Conservation (phyloP, 2,329 filamentous ascomycete genomes). For the Clarireedia hainanense region DNA sequence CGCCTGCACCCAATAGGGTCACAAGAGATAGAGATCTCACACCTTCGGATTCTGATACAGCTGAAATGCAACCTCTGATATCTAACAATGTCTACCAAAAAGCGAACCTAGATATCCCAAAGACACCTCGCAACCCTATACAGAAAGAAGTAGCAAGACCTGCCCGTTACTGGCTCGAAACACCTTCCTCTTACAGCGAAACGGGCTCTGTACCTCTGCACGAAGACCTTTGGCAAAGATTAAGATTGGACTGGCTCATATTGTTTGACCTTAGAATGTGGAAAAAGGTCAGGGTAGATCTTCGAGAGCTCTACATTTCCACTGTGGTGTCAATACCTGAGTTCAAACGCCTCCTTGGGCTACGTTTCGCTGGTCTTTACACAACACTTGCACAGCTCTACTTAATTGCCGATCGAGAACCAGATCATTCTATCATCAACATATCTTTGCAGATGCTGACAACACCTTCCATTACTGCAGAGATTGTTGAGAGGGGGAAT, state of each 20-base stretch:
- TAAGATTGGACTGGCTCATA: conserved; percentile 89
- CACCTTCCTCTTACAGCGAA: conserved; percentile 60
- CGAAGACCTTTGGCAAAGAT: conserved; percentile 82
- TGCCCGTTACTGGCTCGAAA: conserved; percentile 79
- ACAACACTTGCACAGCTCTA: conserved; percentile 91
- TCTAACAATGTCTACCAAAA: conserved; percentile 54
- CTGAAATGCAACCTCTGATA: conserved; percentile 51
- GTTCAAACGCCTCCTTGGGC: conserved; percentile 87
- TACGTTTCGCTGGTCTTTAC: conserved; percentile 92
- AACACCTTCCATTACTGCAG: conserved; percentile 90
- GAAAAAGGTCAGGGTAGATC: conserved; percentile 88
- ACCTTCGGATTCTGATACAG: conserved; percentile 65
- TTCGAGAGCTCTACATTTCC: conserved; percentile 90
- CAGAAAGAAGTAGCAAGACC: conserved; percentile 48
- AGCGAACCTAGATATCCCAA: conserved; percentile 66
- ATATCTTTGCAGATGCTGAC: conserved; percentile 94
- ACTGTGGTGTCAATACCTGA: conserved; percentile 92
- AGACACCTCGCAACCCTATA: conserved; percentile 60
- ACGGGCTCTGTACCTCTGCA: conserved; percentile 58
- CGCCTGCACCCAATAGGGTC: conserved; percentile 36
- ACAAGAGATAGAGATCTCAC: conserved; percentile 53
- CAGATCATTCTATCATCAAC: conserved; percentile 97
- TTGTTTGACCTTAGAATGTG: conserved; percentile 92
- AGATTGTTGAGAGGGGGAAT: conserved; percentile 90
- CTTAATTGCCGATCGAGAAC: conserved; percentile 89